Conservation (phyloP, 345 rosid genomes). For the Noccaea bulbosa region DNA sequence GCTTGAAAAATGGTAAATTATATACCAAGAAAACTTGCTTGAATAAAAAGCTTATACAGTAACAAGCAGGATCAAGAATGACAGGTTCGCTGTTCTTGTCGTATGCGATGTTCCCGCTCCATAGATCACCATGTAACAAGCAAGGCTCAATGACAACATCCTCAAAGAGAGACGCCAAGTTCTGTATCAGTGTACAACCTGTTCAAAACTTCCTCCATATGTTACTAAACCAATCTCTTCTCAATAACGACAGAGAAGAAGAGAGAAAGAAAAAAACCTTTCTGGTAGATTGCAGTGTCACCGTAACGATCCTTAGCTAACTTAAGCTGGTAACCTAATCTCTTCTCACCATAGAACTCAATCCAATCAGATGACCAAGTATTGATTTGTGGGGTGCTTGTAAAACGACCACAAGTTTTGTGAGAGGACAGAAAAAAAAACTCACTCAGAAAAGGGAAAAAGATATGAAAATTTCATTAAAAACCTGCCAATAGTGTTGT, state of each 20-base stretch:
- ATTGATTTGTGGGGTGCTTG: constrained; percentile 89
- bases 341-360: constrained; percentile 79
- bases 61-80: constrained; percentile 96
- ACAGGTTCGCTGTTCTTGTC: constrained; percentile 83
- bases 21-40: not conserved
- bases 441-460: not conserved
- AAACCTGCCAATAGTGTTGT: constrained; percentile 94
- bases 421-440: not conserved
- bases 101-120: constrained; percentile 93
- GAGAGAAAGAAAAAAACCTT: constrained; percentile 54
- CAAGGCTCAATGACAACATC: constrained; percentile 67
- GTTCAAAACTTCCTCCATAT: constrained; percentile 24
- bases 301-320: constrained; percentile 71
- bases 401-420: not conserved
- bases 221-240: not conserved
- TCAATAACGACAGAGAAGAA: constrained; percentile 6
- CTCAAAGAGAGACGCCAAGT: constrained; percentile 79
- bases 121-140: constrained; percentile 94
- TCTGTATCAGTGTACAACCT: constrained; percentile 76
- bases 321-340: constrained; percentile 87
- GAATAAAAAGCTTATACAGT: constrained; percentile 55
- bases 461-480: not conserved
- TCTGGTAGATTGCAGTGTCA: constrained; percentile 71
- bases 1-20: not conserved
- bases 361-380: constrained; percentile 90